Conservation (phyloP, 305 asterid species). For the Fraxinus albicans region DNA sequence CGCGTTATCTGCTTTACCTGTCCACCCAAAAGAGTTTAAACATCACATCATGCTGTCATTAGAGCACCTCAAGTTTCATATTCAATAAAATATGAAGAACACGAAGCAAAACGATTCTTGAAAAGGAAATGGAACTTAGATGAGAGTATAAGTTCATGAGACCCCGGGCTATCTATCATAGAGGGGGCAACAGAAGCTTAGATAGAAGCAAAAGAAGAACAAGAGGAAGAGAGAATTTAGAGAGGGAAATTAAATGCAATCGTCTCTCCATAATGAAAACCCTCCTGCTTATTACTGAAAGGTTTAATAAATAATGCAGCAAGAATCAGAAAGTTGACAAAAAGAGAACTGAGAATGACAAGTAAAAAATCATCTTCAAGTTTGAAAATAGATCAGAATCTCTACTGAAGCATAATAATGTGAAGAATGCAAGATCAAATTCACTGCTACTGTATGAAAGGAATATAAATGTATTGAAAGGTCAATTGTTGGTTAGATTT, state of each 20-base stretch:
- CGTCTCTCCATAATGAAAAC: neutral
- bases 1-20: constrained; percentile 55
- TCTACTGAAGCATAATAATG: neutral
- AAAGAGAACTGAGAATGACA: neutral
- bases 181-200: neutral
- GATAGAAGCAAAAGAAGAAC: neutral
- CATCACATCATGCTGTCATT: neutral
- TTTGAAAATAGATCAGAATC: neutral
- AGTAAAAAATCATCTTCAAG: neutral
- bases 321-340: neutral
- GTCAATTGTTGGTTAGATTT: neutral
- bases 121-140: neutral
- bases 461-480: neutral
- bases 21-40: neutral
- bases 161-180: neutral
- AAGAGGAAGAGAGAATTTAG: neutral
- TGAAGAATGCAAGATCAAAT: neutral
- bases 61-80: neutral
- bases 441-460: neutral
- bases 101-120: neutral
- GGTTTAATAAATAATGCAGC: neutral
- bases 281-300: neutral
- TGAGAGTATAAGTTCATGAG: neutral
- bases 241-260: neutral
- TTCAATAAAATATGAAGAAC: neutral